These are phyloP conservation scores for Lepidium didymum DNA, from an alignment of 345 rosid species.

Conservation along the genomic window DNA sequence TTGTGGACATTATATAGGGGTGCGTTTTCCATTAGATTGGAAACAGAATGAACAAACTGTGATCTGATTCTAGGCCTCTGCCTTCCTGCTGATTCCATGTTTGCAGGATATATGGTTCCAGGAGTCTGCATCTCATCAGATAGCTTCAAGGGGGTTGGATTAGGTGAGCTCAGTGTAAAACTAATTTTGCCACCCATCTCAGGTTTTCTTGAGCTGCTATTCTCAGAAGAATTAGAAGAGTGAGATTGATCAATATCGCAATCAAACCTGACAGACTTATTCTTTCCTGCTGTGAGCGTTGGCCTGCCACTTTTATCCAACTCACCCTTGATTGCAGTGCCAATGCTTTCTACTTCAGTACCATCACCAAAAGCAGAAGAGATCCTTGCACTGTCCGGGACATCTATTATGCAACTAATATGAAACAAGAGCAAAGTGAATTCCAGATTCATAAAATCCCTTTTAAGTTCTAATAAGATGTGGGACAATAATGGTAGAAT, in stretches of 20 bases:
- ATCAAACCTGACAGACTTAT: conserved; percentile 70
- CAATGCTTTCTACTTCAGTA: conserved; percentile 25
- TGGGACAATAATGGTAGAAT: not conserved
- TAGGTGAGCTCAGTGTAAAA: conserved; percentile 42
- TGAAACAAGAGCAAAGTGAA: not conserved
- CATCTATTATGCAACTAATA: conserved; percentile 48
- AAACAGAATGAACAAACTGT: conserved; percentile 59
- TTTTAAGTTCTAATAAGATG: not conserved
- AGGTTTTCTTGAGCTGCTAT: conserved; percentile 28
- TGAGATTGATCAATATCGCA: conserved; percentile 44
- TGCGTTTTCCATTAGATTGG: conserved; percentile 38
- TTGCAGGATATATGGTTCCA: conserved; percentile 74
- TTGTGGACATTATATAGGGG: conserved; percentile 40
- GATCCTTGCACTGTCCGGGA: conserved; percentile 25
- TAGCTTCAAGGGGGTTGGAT: conserved; percentile 77
- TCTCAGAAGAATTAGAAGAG: conserved; percentile 36
- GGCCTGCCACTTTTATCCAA: conserved; percentile 18
- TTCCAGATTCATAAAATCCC: not conserved
- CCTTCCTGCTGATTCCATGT: conserved; percentile 34
- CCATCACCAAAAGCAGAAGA: conserved; percentile 35
- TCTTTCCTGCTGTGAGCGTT: conserved; percentile 40
- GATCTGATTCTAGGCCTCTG: conserved; percentile 64
- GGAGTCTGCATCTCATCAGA: conserved; percentile 98
- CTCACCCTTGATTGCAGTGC: conserved; percentile 27
- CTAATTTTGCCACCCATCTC: conserved; percentile 29